These are phyloP conservation scores for Immersiporthe knoxdaviesiana DNA, from an alignment of 2,329 filamentous ascomycete genomes.

Conservation along the genomic window DNA sequence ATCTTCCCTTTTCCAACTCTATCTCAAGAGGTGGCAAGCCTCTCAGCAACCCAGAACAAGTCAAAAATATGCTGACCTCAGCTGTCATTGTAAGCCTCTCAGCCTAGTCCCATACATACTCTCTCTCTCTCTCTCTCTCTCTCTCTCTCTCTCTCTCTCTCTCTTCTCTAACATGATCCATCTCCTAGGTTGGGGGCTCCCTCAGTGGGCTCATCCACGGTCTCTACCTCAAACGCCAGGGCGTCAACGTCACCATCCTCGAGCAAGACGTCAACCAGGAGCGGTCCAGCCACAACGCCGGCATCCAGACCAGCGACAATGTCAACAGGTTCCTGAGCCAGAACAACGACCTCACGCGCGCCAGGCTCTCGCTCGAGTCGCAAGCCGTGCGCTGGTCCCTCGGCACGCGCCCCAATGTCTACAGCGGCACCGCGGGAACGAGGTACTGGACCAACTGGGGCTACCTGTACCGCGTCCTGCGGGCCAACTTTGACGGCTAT, in stretches of 20 bases:
- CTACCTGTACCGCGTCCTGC: slow-evolving; percentile 43
- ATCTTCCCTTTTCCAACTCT: background rate
- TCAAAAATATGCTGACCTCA: slow-evolving; percentile 1
- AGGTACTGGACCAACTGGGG: slow-evolving; percentile 48
- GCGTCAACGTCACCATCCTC: slow-evolving; percentile 42
- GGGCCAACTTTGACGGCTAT: slow-evolving; percentile 45
- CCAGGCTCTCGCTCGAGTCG: slow-evolving; percentile 27
- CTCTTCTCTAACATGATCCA: no score
- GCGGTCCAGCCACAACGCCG: slow-evolving; percentile 45
- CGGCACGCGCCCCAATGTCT: slow-evolving; percentile 27
- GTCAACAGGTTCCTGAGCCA: slow-evolving; percentile 39
- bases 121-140: no score
- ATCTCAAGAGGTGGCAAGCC: background rate
- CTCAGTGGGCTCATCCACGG: slow-evolving; percentile 40
- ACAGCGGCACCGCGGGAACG: slow-evolving; percentile 26
- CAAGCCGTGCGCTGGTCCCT: slow-evolving; percentile 27
- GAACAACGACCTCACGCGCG: slow-evolving; percentile 41
- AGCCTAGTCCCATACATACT: background rate
- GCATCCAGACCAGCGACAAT: slow-evolving; percentile 42
- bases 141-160: no score
- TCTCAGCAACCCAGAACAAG: background rate
- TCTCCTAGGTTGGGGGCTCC: slow-evolving; percentile 42
- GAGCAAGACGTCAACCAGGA: slow-evolving; percentile 42
- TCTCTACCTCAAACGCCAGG: slow-evolving; percentile 40
- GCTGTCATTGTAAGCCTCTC: background rate